phyloP scores from a whole-genome alignment of 257 asterid genomes.

The Agastache rugosa region DNA sequence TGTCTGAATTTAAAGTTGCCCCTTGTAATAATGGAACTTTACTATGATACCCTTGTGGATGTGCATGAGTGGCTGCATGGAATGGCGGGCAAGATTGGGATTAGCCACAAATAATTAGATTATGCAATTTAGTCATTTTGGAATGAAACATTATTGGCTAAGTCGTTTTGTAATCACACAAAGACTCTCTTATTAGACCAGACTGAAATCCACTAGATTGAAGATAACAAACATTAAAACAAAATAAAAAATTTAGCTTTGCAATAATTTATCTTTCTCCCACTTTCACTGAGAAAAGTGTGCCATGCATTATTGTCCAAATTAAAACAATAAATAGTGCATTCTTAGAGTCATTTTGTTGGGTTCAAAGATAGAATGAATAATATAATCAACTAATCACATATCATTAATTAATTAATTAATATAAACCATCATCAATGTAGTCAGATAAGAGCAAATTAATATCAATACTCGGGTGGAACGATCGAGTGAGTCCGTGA shows the following conservation, averaged over 20 bases:
- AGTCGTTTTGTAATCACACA: slow-evolving; percentile 47
- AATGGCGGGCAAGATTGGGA: slow-evolving; percentile 36
- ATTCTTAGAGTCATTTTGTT: slow-evolving; percentile 9
- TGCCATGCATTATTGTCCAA: slow-evolving; percentile 33
- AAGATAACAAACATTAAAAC: slow-evolving; percentile 44
- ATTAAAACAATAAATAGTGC: slow-evolving; percentile 1
- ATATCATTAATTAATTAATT: neutral
- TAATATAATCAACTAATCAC: neutral
- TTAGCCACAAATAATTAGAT: neutral
- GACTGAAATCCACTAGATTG: slow-evolving; percentile 58
- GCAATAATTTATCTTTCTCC: slow-evolving; percentile 44
- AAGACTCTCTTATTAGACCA: slow-evolving; percentile 56
- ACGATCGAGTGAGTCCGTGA: neutral
- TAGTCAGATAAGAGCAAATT: neutral
- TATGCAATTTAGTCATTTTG: slow-evolving; percentile 7
- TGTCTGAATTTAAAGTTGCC: slow-evolving; percentile 33
- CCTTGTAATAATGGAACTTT: slow-evolving; percentile 29
- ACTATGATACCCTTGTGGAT: slow-evolving; percentile 25
- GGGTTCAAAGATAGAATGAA: neutral
- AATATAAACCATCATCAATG: neutral
- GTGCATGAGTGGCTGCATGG: slow-evolving; percentile 23
- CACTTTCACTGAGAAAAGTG: slow-evolving; percentile 42
- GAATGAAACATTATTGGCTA: slow-evolving; percentile 45
- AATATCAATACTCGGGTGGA: neutral
- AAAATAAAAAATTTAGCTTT: neutral